phyloP scores from a whole-genome alignment of 23 red algal species.

The Gracilariopsis chorda region DNA sequence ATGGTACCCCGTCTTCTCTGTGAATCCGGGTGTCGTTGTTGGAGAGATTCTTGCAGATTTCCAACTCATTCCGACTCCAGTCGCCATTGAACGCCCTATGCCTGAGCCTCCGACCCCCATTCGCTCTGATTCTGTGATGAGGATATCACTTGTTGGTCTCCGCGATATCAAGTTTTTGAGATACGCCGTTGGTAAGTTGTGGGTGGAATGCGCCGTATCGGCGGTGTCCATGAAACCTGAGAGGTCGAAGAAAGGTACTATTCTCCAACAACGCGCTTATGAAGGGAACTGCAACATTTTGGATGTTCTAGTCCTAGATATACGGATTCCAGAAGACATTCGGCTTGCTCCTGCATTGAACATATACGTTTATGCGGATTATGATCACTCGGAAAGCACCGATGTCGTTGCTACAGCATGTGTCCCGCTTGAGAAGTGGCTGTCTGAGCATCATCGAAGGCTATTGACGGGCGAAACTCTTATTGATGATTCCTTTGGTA shows the following conservation, averaged over 20 bases:
- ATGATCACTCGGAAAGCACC: slow-evolving; percentile 18
- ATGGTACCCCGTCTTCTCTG: slow-evolving; percentile 94
- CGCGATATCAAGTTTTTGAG: slow-evolving; percentile 65
- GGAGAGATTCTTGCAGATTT: slow-evolving; percentile 94
- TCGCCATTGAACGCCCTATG: slow-evolving; percentile 54
- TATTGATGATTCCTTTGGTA: slow-evolving; percentile 71
- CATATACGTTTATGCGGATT: slow-evolving; percentile 61
- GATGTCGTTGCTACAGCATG: slow-evolving; percentile 63
- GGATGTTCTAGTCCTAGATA: slow-evolving; percentile 65
- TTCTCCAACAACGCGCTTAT: slow-evolving; percentile 70
- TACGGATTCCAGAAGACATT: slow-evolving; percentile 69
- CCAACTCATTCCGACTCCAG: slow-evolving; percentile 66
- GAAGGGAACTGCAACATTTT: slow-evolving; percentile 76
- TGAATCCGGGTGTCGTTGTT: slow-evolving; percentile 72
- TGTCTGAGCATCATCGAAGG: slow-evolving; percentile 51
- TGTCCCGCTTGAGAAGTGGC: slow-evolving; percentile 63
- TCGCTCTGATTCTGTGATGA: slow-evolving; percentile 50
- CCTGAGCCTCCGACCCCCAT: slow-evolving; percentile 15
- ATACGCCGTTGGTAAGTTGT: slow-evolving; percentile 57
- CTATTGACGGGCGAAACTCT: slow-evolving; percentile 59
- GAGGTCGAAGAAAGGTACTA: slow-evolving; percentile 59
- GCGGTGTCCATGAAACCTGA: slow-evolving; percentile 21
- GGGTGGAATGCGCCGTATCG: slow-evolving; percentile 67
- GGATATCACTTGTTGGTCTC: slow-evolving; percentile 75
- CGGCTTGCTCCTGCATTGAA: slow-evolving; percentile 62